Base-by-base conservation (phyloP, 2,329 filamentous ascomycete species). In the Aspergillus cejpii region DNA sequence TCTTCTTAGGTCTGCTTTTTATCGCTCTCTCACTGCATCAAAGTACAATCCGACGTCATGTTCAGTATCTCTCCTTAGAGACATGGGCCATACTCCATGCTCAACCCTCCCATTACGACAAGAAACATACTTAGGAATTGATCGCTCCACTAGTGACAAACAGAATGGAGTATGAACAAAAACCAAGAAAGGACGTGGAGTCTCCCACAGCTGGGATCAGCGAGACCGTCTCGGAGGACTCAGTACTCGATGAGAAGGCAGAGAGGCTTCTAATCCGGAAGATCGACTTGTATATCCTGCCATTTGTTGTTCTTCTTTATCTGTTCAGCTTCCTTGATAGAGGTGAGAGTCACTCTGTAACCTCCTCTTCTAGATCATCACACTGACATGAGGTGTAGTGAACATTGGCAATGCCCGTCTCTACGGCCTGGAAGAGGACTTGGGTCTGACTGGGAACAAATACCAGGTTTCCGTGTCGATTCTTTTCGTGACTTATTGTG, bases 241-340 rank as follows among this genome's bases (percentile, higher is more conserved):
- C 56, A 1, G 46, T 50, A 5, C 39, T 61, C 31, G 63, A 66
- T 39, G 52, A 56, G 29, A 51, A 60, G 44, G 54, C 50, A 8
- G 63, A 63, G 39, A 56, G 52, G 19, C 50, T 48, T 6, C 43
- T 71, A 19, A 57, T 70, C 8, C 48, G 65, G 23, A 71, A 70
- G 43, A 65, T 71, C 37, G 68, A 71, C 44, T 19, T 61, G 17
- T 62, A 68, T 44, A 65, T 71, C 44, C 54, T 71, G 33, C 68
- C 68, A 1, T 63, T 69, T 20, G 59, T 70, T 8, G 63, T 71
- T 33, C 48, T 68, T 17, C 47, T 71, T 12, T 91, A 91, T 60
- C 73, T 89, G 11, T 80, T 89, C 53, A 84, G 81, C 53, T 90
- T 89, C 60, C 67, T 90, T 6, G 85, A 88, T 60, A 74, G 84